Base-by-base conservation (phyloP, 2,329 filamentous ascomycete genomes). In the Ophiostoma novo-ulmi region DNA sequence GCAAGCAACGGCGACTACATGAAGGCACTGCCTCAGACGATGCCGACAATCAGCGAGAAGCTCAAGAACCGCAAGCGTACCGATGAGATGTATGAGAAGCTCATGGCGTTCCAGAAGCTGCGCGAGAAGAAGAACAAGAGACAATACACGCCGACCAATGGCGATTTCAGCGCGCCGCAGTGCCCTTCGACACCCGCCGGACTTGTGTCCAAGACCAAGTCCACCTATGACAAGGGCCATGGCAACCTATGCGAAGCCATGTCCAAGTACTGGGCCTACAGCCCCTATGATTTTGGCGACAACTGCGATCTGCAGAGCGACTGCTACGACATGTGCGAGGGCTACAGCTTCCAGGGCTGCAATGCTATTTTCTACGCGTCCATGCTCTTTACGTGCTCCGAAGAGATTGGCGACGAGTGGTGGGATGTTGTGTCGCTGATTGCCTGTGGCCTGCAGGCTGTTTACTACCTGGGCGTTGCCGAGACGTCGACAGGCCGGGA, bases 281-380 rank as follows among this genome's bases (percentile, higher is more conserved):
- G 69, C 64, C 69, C 69, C 13, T 71, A 71, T 55, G 70, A 69
- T 20, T 71, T 71, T 41, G 66, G 70, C 66, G 70, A 71, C 26
- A 66, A 66, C 6, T 71, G 67, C 66, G 67, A 68, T 26, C 26
- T 67, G 14, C 69, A 70, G 64, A 70, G 69, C 52, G n/a, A 36
- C 69, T 70, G 69, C 69, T 70, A 70, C 36, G 69, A 70, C 64
- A 48, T 41, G n/a, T 70, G 69, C 48, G 52, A 58, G 35, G 64
- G 64, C 35, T 70, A 67, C 64, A 70, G 69, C 69, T 70, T 67
- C 69, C 69, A 70, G 64, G 69, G 64, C 69, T 70, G 69, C 64
- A 70, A 70, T 64, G 10, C 35, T 35, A 67, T 70, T n/a, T 70
- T 70, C 48, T 70, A 70, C 48, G 64, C 64, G 8, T n/a, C 69